Conservation (phyloP, 495 filamentous ascomycete genomes). For the Penicillium macrosclerotiorum region DNA sequence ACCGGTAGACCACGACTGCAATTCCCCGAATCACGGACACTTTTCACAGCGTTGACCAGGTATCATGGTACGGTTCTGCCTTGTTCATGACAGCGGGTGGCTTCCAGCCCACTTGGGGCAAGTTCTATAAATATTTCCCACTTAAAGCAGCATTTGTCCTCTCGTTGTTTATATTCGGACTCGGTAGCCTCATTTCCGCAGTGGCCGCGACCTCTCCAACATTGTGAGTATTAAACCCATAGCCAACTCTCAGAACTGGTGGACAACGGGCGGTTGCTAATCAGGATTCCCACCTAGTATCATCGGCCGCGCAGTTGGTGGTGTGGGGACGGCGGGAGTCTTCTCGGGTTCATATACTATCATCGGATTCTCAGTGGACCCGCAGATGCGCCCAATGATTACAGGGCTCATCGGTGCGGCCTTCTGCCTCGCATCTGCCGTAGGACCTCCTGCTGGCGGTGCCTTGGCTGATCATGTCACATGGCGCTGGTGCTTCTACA, state of each 20-base stretch:
- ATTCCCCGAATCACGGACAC: conserved; percentile 6
- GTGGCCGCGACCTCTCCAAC: background rate
- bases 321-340: background rate
- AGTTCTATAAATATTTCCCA: conserved; percentile 8
- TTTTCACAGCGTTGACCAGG: conserved; percentile 4
- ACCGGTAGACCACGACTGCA: too few species aligned
- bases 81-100: conserved; percentile 3
- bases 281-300: too few species aligned
- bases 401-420: background rate
- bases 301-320: background rate
- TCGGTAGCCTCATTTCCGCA: background rate
- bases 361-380: background rate
- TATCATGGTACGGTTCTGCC: conserved; percentile 5
- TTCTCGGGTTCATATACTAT: background rate
- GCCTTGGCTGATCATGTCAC: conserved; percentile 51
- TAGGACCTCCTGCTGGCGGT: conserved; percentile 47
- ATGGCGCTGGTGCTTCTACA: conserved; percentile 74
- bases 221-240: too few species aligned
- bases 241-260: too few species aligned
- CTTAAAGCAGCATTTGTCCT: conserved; percentile 26
- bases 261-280: too few species aligned
- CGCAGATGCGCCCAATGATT: background rate
- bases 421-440: conserved; percentile 46
- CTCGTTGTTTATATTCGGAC: background rate
- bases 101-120: conserved; percentile 7